These are phyloP conservation scores for Sequoiadendron giganteum DNA, from an alignment of 75 land plant genomes.

Conservation along the genomic window DNA sequence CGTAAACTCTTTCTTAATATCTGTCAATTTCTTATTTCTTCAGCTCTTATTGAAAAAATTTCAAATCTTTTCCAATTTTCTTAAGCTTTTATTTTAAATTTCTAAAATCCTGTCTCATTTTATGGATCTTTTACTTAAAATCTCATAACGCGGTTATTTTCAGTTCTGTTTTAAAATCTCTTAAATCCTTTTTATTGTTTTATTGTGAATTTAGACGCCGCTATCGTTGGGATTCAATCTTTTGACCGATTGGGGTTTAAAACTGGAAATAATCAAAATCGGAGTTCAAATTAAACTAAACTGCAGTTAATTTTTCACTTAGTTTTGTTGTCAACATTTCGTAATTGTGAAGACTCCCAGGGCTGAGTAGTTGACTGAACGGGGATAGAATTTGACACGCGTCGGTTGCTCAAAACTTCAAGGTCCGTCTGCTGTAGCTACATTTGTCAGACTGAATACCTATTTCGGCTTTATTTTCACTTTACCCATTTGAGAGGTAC, in stretches of 20 bases:
- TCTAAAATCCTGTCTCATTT: not conserved
- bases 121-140: too few relatives aligned
- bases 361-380: not conserved
- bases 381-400: not conserved
- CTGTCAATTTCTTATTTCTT: not conserved
- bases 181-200: not conserved
- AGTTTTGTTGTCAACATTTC: not conserved
- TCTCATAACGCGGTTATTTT: not conserved
- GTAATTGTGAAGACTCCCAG: not conserved
- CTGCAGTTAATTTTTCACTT: not conserved
- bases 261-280: not conserved
- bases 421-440: too few relatives aligned
- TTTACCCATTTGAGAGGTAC: too few relatives aligned
- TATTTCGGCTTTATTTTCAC: too few relatives aligned
- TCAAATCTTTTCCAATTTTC: not conserved
- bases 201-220: not conserved
- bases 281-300: not conserved
- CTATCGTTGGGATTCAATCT: not conserved
- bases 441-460: too few relatives aligned
- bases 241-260: not conserved
- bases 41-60: too few relatives aligned
- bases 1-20: not conserved
- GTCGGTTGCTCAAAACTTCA: not conserved
- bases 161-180: too few relatives aligned
- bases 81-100: not conserved